Conservation (phyloP, 331 rosid species). For the Prunus yedoensis region DNA sequence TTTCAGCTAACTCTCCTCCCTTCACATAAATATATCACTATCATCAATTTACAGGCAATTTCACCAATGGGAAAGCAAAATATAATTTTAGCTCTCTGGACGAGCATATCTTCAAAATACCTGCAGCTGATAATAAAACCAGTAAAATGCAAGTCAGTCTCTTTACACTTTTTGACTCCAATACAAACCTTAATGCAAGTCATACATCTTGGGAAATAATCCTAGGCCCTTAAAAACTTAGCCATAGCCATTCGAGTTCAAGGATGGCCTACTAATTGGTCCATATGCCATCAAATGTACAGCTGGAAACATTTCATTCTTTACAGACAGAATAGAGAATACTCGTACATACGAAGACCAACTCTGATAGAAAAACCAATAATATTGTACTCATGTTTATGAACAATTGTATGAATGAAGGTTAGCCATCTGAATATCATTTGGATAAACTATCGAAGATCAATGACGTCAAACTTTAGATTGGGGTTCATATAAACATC, state of each 20-base stretch:
- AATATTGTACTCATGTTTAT: constrained; percentile 26
- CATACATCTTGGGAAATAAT: background rate
- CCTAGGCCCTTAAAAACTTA: background rate
- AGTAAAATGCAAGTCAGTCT: background rate
- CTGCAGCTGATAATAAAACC: background rate
- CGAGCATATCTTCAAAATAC: too few relatives aligned
- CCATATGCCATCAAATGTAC: background rate
- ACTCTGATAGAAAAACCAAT: constrained; percentile 28
- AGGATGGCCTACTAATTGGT: constrained; percentile 6
- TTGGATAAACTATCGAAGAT: constrained; percentile 62
- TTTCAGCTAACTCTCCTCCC: constrained; percentile 5
- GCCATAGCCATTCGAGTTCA: constrained; percentile 19
- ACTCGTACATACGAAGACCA: constrained; percentile 15
- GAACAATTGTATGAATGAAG: constrained; percentile 38
- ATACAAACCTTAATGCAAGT: background rate
- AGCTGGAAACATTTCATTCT: constrained; percentile 28
- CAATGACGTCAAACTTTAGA: constrained; percentile 83
- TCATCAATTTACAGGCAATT: background rate
- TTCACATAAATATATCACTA: too few relatives aligned
- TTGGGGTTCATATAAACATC: constrained; percentile 92
- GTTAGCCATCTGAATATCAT: constrained; percentile 2
- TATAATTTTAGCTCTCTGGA: background rate
- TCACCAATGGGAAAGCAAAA: background rate
- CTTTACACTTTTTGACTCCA: background rate
- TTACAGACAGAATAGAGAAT: constrained; percentile 26